Conservation (phyloP, 2,329 filamentous ascomycete species). For the Lachnellula subtilissima region DNA sequence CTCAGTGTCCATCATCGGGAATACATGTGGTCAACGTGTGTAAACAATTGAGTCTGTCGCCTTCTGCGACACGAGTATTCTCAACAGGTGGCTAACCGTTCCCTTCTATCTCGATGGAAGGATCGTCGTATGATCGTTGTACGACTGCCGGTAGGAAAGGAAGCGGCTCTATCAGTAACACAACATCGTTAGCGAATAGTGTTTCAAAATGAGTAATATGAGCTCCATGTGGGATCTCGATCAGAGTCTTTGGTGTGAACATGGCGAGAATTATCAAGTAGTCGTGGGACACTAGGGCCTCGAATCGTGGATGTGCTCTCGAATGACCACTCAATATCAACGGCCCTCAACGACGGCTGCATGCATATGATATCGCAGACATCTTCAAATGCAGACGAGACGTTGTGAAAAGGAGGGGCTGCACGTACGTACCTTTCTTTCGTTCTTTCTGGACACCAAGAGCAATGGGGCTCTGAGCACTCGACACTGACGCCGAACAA, state of each 20-base stretch:
- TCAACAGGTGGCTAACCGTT: constrained; percentile 18
- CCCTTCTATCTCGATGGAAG: constrained; percentile 23
- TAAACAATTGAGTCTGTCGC: constrained; percentile 18
- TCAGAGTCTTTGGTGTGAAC: too few relatives aligned
- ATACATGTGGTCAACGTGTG: constrained; percentile 40
- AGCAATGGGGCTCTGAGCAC: neutral
- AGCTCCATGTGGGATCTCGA: too few relatives aligned
- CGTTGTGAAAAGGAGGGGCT: neutral
- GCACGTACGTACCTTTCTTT: neutral
- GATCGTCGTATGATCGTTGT: constrained; percentile 14
- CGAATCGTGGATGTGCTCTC: neutral
- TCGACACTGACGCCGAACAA: neutral
- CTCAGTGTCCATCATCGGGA: constrained; percentile 60
- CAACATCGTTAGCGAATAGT: constrained; percentile 19
- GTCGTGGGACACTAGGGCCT: neutral
- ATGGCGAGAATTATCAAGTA: too few relatives aligned
- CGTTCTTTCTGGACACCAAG: neutral
- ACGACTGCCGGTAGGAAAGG: constrained; percentile 18
- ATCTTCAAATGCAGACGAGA: neutral
- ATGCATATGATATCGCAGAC: constrained; percentile 1
- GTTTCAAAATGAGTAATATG: constrained; percentile 3
- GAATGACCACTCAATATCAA: neutral
- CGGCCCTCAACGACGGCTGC: neutral
- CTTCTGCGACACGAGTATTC: constrained; percentile 17
- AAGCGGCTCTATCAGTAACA: constrained; percentile 25